phyloP scores from a whole-genome alignment of 176 grass and related monocot species.

The Panicum miliaceum region DNA sequence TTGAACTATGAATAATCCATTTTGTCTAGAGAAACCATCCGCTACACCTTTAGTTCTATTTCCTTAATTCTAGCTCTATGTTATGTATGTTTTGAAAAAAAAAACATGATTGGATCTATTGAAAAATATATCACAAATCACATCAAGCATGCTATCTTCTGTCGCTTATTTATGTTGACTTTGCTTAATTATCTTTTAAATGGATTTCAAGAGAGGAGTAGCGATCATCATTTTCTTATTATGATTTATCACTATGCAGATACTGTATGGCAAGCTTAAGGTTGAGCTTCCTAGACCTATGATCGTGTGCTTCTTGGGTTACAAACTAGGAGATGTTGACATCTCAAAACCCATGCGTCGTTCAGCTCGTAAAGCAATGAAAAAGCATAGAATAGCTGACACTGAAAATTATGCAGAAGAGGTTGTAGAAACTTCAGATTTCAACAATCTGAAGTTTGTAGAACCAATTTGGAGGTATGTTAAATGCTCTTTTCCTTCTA shows the following conservation, averaged over 20 bases:
- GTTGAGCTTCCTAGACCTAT: background rate
- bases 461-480: slow-evolving; percentile 49
- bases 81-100: background rate
- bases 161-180: background rate
- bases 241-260: background rate
- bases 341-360: background rate
- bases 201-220: background rate
- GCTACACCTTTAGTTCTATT: background rate
- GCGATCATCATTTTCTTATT: background rate
- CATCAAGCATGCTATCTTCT: background rate
- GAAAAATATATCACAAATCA: background rate
- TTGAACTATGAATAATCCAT: background rate
- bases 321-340: background rate
- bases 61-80: background rate
- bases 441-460: background rate
- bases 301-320: background rate
- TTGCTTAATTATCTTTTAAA: background rate
- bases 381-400: background rate
- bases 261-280: background rate
- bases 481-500: background rate
- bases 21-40: background rate
- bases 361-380: background rate
- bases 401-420: background rate
- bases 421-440: background rate
- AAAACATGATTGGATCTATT: background rate